These are phyloP conservation scores for Tricholoma saponaceum DNA, from an alignment of 768 basidiomycete species.

Conservation along the genomic window DNA sequence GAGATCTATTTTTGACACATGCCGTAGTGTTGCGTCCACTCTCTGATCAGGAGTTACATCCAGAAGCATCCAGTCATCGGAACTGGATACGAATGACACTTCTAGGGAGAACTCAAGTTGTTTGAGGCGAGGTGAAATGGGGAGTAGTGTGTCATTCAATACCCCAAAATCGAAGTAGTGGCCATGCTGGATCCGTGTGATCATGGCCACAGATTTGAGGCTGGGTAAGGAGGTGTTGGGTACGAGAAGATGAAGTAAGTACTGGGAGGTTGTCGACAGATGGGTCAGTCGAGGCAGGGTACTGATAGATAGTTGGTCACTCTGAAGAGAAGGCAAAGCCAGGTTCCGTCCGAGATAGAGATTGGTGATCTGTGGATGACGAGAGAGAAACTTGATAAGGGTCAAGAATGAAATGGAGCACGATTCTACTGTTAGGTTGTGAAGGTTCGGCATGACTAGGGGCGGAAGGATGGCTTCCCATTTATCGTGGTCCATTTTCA, in stretches of 20 bases:
- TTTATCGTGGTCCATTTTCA: constrained; percentile 7
- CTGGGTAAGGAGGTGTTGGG: background rate
- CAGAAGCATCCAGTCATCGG: constrained; percentile 6
- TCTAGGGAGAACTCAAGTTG: constrained; percentile 1
- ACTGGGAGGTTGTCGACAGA: constrained; percentile 4
- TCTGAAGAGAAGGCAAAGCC: background rate
- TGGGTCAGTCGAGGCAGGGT: constrained; percentile 4
- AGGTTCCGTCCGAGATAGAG: constrained; percentile 8
- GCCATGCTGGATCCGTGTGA: constrained; percentile 1
- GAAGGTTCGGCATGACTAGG: constrained; percentile 19
- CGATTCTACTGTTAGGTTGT: constrained; percentile 16
- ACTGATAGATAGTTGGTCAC: background rate
- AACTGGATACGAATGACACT: constrained; percentile 6
- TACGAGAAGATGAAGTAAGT: constrained; percentile 4
- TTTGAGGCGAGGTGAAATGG: constrained; percentile 1
- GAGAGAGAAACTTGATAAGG: constrained; percentile 4
- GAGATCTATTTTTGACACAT: constrained; percentile 17
- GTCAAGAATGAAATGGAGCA: constrained; percentile 4
- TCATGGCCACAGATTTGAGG: constrained; percentile 4
- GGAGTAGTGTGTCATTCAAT: background rate
- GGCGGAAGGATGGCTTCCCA: constrained; percentile 21
- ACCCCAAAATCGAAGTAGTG: constrained; percentile 4
- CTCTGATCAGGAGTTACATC: background rate
- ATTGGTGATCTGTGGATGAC: constrained; percentile 8
- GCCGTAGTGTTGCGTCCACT: background rate